A percentile compares a stretch with the other conserved stretches of the same genome.
These are phyloP conservation scores for Scleroderma bovista DNA, from an alignment of 768 basidiomycete species.

Conservation along the genomic window DNA sequence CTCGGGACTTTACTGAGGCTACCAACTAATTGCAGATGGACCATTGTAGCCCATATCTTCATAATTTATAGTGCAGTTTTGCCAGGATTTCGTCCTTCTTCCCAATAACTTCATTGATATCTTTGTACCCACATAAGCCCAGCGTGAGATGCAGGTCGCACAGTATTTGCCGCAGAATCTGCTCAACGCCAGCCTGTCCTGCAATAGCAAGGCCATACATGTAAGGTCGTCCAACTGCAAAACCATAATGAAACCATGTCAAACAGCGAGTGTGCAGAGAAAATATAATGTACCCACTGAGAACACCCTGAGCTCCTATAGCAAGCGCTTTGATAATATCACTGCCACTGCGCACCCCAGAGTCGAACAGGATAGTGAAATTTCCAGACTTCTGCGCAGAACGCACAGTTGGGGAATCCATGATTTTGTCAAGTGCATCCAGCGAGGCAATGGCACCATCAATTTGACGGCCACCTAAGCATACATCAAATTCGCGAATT, in stretches of 20 bases:
- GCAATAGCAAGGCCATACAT: constrained; percentile 67
- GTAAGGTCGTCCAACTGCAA: constrained; percentile 65
- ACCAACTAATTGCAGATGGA: no score
- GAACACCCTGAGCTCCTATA: constrained; percentile 76
- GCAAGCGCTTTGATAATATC: constrained; percentile 85
- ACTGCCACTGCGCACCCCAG: constrained; percentile 76
- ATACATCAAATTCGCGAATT: not conserved
- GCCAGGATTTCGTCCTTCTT: constrained; percentile 33
- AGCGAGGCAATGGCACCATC: constrained; percentile 79
- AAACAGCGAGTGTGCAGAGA: not conserved
- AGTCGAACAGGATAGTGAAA: constrained; percentile 62
- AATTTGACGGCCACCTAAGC: constrained; percentile 65
- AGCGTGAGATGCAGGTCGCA: constrained; percentile 65
- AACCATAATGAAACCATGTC: not conserved
- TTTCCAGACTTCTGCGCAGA: constrained; percentile 56
- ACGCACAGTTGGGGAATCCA: constrained; percentile 52
- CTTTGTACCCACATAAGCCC: constrained; percentile 55
- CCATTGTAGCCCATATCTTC: no score
- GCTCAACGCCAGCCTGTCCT: constrained; percentile 71
- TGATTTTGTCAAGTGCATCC: constrained; percentile 65
- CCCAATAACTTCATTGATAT: constrained; percentile 56
- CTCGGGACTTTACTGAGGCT: no score
- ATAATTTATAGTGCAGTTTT: constrained; percentile 16
- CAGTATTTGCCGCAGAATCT: constrained; percentile 61
- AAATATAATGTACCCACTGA: constrained; percentile 61